Evolutionary conservation across 805 yeast species (phyloP), one percentile per base, ranked within the genome.

Genomic region (Kazachstania martiniae): DNA sequence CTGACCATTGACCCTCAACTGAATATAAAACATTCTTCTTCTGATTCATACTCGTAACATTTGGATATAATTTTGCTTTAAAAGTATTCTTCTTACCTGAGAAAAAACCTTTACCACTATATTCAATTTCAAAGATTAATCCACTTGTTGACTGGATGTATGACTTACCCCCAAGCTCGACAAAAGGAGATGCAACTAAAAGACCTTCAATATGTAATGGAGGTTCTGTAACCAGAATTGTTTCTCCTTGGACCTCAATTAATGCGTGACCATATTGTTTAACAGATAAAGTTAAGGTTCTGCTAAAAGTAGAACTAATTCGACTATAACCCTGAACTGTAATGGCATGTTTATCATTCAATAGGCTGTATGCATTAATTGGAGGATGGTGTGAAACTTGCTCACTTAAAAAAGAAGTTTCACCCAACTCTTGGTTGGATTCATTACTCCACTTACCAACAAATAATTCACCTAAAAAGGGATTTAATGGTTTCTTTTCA

Each of bases 311-410:
- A 17, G 96, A 87, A 57, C 74, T 81, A 50, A 89, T 73, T 25
- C 89, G 89, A 51, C 83, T 87, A 62, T 84, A 89, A 33, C 98
- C 98, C 57, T 87, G 82, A 40, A 86, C 64, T 26, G 64, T 59
- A 17, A 79, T 77, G 21, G 77, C 68, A 55, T 78, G 68, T 47
- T 74, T 72, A 40, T 76, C 81, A 54, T 86, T 86, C 49, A 72
- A 62, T 35, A 91, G 71, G 27, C 86, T 72, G 54, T 86, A 91
- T 5, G 91, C 96, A n/a, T 97, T 87, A 22, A 82, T 78, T 17
- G 98, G 97, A 12, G 98, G 98, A 58, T 91, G 98, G 61, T 91
- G 98, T 40, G 87, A 77, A 10, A 91, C 96, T 61, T 91, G 98
- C 59, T 91, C 98, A 41, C 87, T 74, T 34, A 85, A 61, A 51